Conservation (phyloP, 2,329 filamentous ascomycete species). For the Trichoderma oligosporum region DNA sequence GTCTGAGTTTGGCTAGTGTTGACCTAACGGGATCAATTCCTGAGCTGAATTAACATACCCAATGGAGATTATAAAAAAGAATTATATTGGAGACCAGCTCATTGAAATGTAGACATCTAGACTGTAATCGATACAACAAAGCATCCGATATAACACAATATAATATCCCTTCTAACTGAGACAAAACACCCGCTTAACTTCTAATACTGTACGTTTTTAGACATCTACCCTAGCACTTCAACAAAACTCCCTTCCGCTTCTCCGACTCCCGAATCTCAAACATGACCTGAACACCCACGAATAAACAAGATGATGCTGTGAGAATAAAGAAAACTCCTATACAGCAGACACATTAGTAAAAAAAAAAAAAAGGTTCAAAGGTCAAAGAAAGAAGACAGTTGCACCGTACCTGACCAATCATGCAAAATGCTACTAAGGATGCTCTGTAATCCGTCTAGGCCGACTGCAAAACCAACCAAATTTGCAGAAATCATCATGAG, state of each 20-base stretch:
- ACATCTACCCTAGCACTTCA: constrained; percentile 65
- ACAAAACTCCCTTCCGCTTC: constrained; percentile 70
- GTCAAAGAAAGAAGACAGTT: not conserved
- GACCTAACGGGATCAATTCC: too few relatives aligned
- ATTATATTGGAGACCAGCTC: constrained; percentile 3
- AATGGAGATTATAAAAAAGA: not conserved
- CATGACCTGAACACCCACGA: constrained; percentile 88
- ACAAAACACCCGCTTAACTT: constrained; percentile 4
- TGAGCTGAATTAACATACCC: too few relatives aligned
- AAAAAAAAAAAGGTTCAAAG: too few relatives aligned
- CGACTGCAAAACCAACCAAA: constrained; percentile 89
- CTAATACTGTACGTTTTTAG: constrained; percentile 1
- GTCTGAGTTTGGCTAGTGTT: too few relatives aligned
- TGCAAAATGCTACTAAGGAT: constrained; percentile 72
- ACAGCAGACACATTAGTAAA: constrained; percentile 20
- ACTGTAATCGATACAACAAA: not conserved
- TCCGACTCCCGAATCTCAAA: constrained; percentile 90
- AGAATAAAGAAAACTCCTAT: constrained; percentile 68
- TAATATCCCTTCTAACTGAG: not conserved
- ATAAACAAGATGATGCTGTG: constrained; percentile 68
- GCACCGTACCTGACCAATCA: constrained; percentile 60
- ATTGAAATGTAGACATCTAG: not conserved
- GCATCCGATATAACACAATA: not conserved
- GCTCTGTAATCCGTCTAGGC: constrained; percentile 77
- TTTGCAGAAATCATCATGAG: constrained; percentile 97